Base-by-base conservation (phyloP, 805 yeast genomes). In the Nadsonia fulvescens region DNA sequence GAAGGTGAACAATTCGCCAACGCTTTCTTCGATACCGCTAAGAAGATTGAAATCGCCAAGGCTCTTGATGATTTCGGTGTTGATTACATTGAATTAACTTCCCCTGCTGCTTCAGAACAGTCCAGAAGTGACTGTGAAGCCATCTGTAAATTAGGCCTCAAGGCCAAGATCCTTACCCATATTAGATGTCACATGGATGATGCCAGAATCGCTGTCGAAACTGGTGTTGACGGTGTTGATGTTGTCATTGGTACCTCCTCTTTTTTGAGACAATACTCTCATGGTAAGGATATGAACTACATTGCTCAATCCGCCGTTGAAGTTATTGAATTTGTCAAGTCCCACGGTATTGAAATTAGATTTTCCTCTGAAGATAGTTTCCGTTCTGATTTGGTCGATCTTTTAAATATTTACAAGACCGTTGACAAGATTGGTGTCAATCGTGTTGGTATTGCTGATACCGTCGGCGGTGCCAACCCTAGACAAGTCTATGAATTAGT, bases 1-100 rank as follows among this genome's bases (percentile, higher is more conserved):
- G 98, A 86, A 58, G 98, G 98, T 52, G 98, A 86, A 57, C 98
- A 86, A 56, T 86, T 86, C 49, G 95, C 96, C 46, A 86, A 86
- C 47, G 93, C 98, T 4, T 89, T 86, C 55, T 86, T 86, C 61
- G 59, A 70, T 41, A 78, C 93, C 11, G 96, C 79, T 49, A 86
- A 78, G 62, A 86, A 86, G 60, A 81, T 86, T 39, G 93, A 83
- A 56, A 86, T 86, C 37, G 98, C 98, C 43, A 82, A 71, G 60
- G 96, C 96, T 4, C 61, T 86, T 32, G 95, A 86, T 53, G 95
- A 83, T 44, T 86, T 86, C 46, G 98, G 98, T 42, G 98, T 83
- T 25, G 98, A 86, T 57, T 86, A 89, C 60, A 89, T 86, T 38
- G 98, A 86, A 58, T 63, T 86, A 49, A 86, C 98, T n/a, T 82